Conservation (phyloP, 2,329 filamentous ascomycete species). For the Colletotrichum camelliae region DNA sequence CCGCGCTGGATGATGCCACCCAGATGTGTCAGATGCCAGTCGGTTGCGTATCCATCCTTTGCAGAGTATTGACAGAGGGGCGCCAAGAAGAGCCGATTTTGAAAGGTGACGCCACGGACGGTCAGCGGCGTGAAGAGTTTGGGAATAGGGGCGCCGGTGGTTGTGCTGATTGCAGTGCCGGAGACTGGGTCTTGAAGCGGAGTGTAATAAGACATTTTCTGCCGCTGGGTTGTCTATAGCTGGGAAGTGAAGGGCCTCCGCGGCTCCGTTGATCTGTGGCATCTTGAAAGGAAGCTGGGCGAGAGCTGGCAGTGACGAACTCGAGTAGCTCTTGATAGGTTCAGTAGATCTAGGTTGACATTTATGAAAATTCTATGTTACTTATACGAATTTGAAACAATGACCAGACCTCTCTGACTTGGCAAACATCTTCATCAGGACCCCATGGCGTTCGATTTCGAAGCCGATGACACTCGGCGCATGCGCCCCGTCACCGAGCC, state of each 20-base stretch:
- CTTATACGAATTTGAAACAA: background rate
- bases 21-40: conserved; percentile 77
- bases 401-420: background rate
- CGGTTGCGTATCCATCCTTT: conserved; percentile 64
- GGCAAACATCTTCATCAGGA: no score
- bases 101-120: conserved; percentile 48
- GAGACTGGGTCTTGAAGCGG: conserved; percentile 49
- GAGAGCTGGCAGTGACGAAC: background rate
- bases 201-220: conserved; percentile 47
- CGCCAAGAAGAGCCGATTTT: conserved; percentile 51
- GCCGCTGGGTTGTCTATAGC: conserved; percentile 28
- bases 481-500: background rate
- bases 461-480: background rate
- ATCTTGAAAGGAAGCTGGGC: background rate
- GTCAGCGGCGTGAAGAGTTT: conserved; percentile 54
- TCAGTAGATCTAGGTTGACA: background rate
- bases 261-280: background rate
- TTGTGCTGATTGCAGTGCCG: conserved; percentile 45
- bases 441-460: background rate
- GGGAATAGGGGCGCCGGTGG: conserved; percentile 53
- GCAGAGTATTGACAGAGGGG: conserved; percentile 55
- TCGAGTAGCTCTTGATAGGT: background rate
- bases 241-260: background rate
- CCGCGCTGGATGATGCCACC: conserved; percentile 76
- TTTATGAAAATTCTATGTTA: background rate